phyloP scores from a whole-genome alignment of 1,284 basidiomycete genomes.

The Bondarzewia mesenterica region DNA sequence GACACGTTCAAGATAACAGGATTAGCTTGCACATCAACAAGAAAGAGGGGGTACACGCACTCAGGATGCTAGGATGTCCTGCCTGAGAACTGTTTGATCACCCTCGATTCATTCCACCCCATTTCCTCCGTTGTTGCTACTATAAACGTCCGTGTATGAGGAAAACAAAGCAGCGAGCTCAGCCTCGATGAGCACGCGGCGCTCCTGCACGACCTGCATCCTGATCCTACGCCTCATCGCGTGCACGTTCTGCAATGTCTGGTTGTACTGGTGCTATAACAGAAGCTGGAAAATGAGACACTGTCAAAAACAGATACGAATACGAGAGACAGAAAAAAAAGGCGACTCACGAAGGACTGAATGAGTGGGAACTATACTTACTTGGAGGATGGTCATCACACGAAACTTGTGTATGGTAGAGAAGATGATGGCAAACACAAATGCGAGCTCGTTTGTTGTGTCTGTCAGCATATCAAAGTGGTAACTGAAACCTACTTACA shows the following conservation, averaged over 20 bases:
- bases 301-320: no score
- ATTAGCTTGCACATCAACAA: conserved; percentile 3
- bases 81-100: conserved; percentile 8
- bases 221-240: conserved; percentile 49
- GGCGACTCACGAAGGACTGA: conserved; percentile 26
- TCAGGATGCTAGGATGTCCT: conserved; percentile 49
- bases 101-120: neutral
- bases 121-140: neutral
- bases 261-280: conserved; percentile 30
- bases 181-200: conserved; percentile 22
- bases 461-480: conserved; percentile 41
- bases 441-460: conserved; percentile 32
- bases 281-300: conserved; percentile 6
- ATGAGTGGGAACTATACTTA: conserved; percentile 44
- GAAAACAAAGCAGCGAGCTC: neutral
- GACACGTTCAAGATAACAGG: conserved; percentile 40
- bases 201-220: conserved; percentile 43
- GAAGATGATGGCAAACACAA: conserved; percentile 40
- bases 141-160: neutral
- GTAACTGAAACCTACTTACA: conserved; percentile 49
- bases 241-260: conserved; percentile 33
- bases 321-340: no score
- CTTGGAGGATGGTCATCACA: conserved; percentile 39
- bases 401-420: conserved; percentile 35
- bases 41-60: conserved; percentile 27